phyloP scores from a whole-genome alignment of 345 rosid genomes.

The Acer yangbiense region DNA sequence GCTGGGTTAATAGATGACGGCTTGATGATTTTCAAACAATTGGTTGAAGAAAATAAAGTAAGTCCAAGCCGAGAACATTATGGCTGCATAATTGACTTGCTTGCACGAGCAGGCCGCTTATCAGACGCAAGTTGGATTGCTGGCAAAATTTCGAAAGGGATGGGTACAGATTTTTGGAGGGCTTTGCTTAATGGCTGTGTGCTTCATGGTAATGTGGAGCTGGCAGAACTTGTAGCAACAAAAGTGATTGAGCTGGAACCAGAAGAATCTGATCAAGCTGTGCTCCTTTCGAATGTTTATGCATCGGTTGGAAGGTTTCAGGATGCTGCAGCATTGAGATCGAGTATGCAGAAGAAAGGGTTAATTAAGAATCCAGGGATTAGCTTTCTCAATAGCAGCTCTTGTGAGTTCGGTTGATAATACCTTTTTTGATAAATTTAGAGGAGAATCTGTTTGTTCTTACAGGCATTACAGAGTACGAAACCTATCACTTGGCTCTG shows the following conservation, averaged over 20 bases:
- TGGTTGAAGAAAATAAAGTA: constrained; percentile 35
- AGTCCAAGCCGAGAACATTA: constrained; percentile 39
- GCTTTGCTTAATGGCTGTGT: constrained; percentile 43
- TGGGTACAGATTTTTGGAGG: constrained; percentile 41
- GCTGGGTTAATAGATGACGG: constrained; percentile 40
- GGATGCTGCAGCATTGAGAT: constrained; percentile 52
- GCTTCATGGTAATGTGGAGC: constrained; percentile 39
- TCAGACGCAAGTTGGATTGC: constrained; percentile 34
- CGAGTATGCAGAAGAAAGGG: constrained; percentile 28
- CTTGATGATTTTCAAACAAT: constrained; percentile 39
- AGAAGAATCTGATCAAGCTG: constrained; percentile 24
- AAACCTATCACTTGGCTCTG: not conserved
- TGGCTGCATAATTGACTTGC: constrained; percentile 44
- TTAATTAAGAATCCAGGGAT: constrained; percentile 39
- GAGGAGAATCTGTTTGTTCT: not conserved
- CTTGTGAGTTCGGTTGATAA: constrained; percentile 27
- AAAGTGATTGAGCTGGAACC: constrained; percentile 29
- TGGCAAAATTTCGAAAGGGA: constrained; percentile 17
- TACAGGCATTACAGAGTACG: not conserved
- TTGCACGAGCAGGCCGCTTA: constrained; percentile 44
- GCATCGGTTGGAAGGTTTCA: constrained; percentile 50
- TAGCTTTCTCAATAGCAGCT: constrained; percentile 32
- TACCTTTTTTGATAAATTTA: not conserved
- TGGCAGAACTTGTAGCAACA: constrained; percentile 42
- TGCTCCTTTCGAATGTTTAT: constrained; percentile 49